A percentile compares a stretch with the other conserved stretches of the same genome.
Conservation (phyloP, 306 rosid genomes). For the Cicer judaicum region DNA sequence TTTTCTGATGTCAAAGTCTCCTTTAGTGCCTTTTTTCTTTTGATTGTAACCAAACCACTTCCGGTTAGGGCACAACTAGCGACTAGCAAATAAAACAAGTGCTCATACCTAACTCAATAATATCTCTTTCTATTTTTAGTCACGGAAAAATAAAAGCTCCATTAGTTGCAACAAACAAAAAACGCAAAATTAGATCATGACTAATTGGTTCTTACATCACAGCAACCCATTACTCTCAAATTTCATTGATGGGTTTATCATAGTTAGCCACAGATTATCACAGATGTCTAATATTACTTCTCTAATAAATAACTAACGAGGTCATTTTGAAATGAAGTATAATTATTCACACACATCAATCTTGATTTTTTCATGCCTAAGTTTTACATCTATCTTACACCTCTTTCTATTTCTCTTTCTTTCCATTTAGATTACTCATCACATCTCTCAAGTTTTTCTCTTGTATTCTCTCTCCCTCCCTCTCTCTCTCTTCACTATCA, state of each 20-base stretch:
- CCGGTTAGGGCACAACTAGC: neutral
- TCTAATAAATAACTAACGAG: too few species aligned
- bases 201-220: constrained; percentile 11
- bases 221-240: neutral
- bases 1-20: neutral
- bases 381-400: too few species aligned
- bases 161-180: constrained; percentile 26
- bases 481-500: too few species aligned
- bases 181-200: constrained; percentile 2
- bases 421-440: too few species aligned
- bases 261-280: too few species aligned
- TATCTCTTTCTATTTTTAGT: neutral
- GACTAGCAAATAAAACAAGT: neutral
- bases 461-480: too few species aligned
- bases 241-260: neutral
- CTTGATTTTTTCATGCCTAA: too few species aligned
- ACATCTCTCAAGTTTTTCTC: too few species aligned
- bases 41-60: constrained; percentile 17
- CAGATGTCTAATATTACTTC: too few species aligned
- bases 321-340: too few species aligned
- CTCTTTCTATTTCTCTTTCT: too few species aligned
- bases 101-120: constrained; percentile 30
- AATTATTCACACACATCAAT: too few species aligned
- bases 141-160: neutral
- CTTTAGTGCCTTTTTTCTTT: constrained; percentile 2